Evolutionary conservation across 805 yeast genomes (phyloP), one percentile per base, ranked within the genome.

Genomic region (Yarrowia sp.): DNA sequence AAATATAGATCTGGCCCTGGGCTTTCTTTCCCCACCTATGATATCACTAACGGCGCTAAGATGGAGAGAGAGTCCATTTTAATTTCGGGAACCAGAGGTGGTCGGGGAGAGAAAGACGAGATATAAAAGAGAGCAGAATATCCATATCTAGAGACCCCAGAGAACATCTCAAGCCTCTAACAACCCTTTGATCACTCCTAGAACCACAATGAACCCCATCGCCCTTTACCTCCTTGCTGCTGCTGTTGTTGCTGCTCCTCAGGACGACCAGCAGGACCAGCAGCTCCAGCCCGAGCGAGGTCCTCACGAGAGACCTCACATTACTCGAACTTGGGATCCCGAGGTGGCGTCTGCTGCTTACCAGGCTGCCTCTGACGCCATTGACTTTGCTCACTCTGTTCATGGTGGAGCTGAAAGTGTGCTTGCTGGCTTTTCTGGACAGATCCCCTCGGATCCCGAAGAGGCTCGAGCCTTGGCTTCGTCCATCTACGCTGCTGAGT

Each of bases 191-290:
- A 36, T 36, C 38, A 10, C 38, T 9, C 13, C 10, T 12, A 36
- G 8, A 2, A 36, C 30, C 17, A 50, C 24, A 36, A 50, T 50
- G 56, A 50, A 50, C 56, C 56, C 56, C 42, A 17, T 50, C 34
- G 56, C 56, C 24, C 56, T 50, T 15, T 47, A 30, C 36, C 14
- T 46, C 30, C 42, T 50, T 19, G 56, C 56, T 13, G 56, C 56
- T 50, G 56, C 56, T 15, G 56, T 50, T 17, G 15, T 50, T 13
- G 56, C 56, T 50, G 42, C 56, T 19, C 56, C 56, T 19, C 56
- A 50, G 42, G 56, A 50, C 42, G 15, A 30, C 8, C 53, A 49
- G 50, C 53, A 49, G 50, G 17, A 20, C 17, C 50, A 46, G 46
- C 19, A 19, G 33, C 20, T 9, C 30, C 33, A n/a, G 33, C 17